Evolutionary conservation across 2,329 filamentous ascomycete species (phyloP).

Genomic region (Fusarium secorum): DNA sequence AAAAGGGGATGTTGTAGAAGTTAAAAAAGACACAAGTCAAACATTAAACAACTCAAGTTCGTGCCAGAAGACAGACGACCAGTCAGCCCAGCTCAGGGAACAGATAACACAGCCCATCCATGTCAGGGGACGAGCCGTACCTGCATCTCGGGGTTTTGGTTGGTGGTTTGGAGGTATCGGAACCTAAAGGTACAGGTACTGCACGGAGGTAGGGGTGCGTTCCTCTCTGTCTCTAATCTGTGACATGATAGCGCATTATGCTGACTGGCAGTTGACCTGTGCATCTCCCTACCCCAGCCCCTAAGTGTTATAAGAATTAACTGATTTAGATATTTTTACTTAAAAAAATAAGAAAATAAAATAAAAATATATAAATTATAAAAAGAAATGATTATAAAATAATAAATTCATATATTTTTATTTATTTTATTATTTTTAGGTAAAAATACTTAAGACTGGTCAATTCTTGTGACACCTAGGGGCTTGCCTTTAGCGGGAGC

Average conservation of each 20-base stretch:
- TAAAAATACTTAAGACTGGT: too few relatives aligned
- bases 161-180: conserved; percentile 31
- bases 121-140: conserved; percentile 41
- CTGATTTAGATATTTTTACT: too few relatives aligned
- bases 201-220: conserved; percentile 13
- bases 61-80: conserved; percentile 19
- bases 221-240: conserved; percentile 26
- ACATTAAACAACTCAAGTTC: conserved; percentile 15
- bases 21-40: conserved; percentile 9
- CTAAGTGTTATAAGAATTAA: too few relatives aligned
- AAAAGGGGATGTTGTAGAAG: conserved; percentile 8
- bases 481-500: background rate
- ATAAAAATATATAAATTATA: too few relatives aligned
- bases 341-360: too few relatives aligned
- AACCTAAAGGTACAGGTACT: background rate
- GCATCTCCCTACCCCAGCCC: background rate
- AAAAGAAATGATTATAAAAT: too few relatives aligned
- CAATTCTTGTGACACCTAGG: too few relatives aligned
- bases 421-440: too few relatives aligned
- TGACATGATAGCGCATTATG: conserved; percentile 13
- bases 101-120: conserved; percentile 28
- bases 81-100: conserved; percentile 7
- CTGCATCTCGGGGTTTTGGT: conserved; percentile 39
- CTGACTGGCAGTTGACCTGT: conserved; percentile 14
- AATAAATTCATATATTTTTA: too few relatives aligned